A percentile compares a stretch with the other conserved stretches of the same genome.
Evolutionary conservation across 2,329 filamentous ascomycete species (phyloP).

Genomic region (Paraconiothyrium brasiliense): DNA sequence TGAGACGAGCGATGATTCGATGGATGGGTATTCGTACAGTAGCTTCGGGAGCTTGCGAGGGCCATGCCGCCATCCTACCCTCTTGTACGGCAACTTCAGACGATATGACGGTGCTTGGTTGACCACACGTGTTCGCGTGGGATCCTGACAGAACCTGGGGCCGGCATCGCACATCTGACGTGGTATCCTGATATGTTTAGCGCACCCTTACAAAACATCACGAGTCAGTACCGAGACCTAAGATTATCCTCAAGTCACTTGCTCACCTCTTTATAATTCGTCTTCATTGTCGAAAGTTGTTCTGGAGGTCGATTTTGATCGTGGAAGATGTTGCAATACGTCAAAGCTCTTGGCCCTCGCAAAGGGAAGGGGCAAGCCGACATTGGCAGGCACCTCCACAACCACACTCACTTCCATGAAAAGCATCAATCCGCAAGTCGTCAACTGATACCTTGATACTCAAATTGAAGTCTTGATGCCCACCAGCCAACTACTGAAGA

Average conservation of each 20-base stretch:
- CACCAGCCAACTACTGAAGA: background rate
- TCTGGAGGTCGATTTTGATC: no score
- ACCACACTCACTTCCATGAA: background rate
- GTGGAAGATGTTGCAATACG: no score
- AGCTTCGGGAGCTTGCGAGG: background rate
- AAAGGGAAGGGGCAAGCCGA: background rate
- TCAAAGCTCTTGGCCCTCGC: no score
- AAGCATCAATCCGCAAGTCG: no score
- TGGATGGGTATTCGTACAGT: background rate
- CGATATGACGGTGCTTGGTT: background rate
- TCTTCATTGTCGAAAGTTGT: no score
- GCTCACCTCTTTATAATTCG: no score
- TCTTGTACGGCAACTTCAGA: background rate
- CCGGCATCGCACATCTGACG: background rate
- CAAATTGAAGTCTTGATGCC: background rate
- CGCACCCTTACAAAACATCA: no score
- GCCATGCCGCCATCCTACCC: background rate
- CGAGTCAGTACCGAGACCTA: no score
- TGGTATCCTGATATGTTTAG: background rate
- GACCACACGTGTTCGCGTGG: background rate
- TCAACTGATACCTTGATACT: background rate
- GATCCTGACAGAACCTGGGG: background rate
- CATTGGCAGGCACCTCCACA: background rate
- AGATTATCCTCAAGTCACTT: no score
- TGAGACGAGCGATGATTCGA: background rate